A percentile compares a stretch with the other conserved stretches of the same genome.
Conservation (phyloP, 139 green algal genomes). For the Diplosphaera chodatii region DNA sequence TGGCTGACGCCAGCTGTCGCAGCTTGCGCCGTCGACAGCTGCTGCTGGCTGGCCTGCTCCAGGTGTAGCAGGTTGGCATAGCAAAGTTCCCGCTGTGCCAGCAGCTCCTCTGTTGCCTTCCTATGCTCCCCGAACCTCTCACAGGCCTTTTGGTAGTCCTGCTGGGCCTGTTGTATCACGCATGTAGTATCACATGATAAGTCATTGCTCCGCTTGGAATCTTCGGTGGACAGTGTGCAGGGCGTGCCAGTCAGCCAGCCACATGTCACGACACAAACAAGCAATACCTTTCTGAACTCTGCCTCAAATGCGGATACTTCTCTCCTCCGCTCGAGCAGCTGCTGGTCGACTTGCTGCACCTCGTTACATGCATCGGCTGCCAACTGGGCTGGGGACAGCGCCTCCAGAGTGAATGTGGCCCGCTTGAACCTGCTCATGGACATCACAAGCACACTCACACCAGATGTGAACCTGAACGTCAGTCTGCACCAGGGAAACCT, state of each 20-base stretch:
- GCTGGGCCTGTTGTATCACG: no score
- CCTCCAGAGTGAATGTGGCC: neutral
- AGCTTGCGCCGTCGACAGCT: neutral
- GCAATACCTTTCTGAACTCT: neutral
- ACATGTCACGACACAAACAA: no score
- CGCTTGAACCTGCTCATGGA: neutral
- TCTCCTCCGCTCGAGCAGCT: neutral
- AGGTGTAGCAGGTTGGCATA: neutral
- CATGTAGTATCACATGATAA: no score
- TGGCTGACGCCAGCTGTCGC: neutral
- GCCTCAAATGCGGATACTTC: neutral
- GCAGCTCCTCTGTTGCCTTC: neutral
- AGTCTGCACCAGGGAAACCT: no score
- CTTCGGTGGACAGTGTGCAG: no score
- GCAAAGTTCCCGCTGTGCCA: neutral
- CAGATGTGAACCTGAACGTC: no score
- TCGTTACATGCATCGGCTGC: neutral
- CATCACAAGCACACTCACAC: no score
- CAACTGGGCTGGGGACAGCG: neutral
- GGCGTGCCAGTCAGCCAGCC: no score
- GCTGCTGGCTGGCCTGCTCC: neutral
- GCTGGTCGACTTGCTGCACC: neutral
- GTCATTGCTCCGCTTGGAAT: no score
- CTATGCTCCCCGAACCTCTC: neutral
- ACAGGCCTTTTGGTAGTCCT: neutral